phyloP scores from a whole-genome alignment of 2,329 filamentous ascomycete genomes.

The Alternaria tenuissima region DNA sequence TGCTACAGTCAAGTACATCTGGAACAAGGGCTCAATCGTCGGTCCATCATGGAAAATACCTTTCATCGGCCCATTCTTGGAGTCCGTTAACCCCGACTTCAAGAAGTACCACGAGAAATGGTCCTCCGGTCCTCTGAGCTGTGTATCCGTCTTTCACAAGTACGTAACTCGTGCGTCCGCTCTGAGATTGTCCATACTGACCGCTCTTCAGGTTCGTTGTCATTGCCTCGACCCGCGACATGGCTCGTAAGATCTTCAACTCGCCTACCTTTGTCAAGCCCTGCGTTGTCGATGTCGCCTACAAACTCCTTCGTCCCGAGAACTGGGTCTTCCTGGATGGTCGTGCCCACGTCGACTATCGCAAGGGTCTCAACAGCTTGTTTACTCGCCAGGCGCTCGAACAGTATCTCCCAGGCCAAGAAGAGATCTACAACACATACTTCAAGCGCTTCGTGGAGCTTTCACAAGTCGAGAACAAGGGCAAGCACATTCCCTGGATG shows the following conservation, averaged over 20 bases:
- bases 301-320: slow-evolving; percentile 88
- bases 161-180: slow-evolving; percentile 52
- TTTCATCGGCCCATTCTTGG: slow-evolving; percentile 86
- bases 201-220: slow-evolving; percentile 79
- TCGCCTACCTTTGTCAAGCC: slow-evolving; percentile 92
- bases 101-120: slow-evolving; percentile 92
- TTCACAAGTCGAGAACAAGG: slow-evolving; percentile 71
- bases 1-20: slow-evolving; percentile 62
- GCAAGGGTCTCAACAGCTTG: slow-evolving; percentile 92
- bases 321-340: slow-evolving; percentile 99
- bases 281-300: slow-evolving; percentile 91
- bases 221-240: slow-evolving; percentile 92
- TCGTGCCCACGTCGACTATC: slow-evolving; percentile 93
- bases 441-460: slow-evolving; percentile 80
- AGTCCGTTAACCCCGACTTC: slow-evolving; percentile 92
- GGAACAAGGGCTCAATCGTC: slow-evolving; percentile 56
- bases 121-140: slow-evolving; percentile 89
- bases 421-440: slow-evolving; percentile 89
- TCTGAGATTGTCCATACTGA: slow-evolving; percentile 22
- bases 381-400: slow-evolving; percentile 92
- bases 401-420: slow-evolving; percentile 87
- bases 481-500: slow-evolving; percentile 88
- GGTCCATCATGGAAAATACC: slow-evolving; percentile 59
- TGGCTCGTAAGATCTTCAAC: slow-evolving; percentile 97
- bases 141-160: slow-evolving; percentile 99